Base-by-base conservation (phyloP, 768 basidiomycete genomes). In the Glaciozyma antarctica region DNA sequence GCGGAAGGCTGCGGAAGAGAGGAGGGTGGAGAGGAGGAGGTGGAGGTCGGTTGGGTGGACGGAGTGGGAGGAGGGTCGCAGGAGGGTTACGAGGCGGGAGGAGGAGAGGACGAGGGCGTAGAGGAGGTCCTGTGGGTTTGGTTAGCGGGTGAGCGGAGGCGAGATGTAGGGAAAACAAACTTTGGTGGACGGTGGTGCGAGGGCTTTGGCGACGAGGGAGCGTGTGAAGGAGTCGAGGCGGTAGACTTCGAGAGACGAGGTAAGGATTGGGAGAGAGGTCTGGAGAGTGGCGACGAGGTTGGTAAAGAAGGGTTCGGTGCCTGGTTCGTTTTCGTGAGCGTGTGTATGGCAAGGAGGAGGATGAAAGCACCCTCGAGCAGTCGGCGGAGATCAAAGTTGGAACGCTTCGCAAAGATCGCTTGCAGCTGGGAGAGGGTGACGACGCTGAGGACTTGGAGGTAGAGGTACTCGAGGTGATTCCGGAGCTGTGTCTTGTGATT, bases 401-500 rank as follows among this genome's bases (percentile, higher is more conserved):
- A 88, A 59, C 91, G 82, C 63, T 87, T 81, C 74, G 91, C 86
- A 71, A 99, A 98, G 72, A 94, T 87, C 41, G 84, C 81, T 38
- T 84, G 83, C 4, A 99, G 80, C 75, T 97, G 92, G 5, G 85
- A 80, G 2, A 85, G 87, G 3, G 92, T 89, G 54, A 95, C 85
- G 44, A 95, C 85, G 70, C 89, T 92, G 34, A 97, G 77, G 62
- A 98, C 88, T 77, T 95, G 93, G 3, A 97, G 80, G 75, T 99
- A 88, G 12, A 98, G 80, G 77, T 95, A 95, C 76, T 98, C 94
- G 66, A 99, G 82, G 79, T 98, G 95, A 26, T 85, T 83, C 62
- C 94, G 83, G 70, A 88, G 86, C 94, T 98, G 85, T 62, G 34
- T 30, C 17, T 2, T 26, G 9, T 32, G 2, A 6, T 26, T 2